These are phyloP conservation scores for Vitis amurensis DNA, from an alignment of 164 flowering plant genomes.

Conservation along the genomic window DNA sequence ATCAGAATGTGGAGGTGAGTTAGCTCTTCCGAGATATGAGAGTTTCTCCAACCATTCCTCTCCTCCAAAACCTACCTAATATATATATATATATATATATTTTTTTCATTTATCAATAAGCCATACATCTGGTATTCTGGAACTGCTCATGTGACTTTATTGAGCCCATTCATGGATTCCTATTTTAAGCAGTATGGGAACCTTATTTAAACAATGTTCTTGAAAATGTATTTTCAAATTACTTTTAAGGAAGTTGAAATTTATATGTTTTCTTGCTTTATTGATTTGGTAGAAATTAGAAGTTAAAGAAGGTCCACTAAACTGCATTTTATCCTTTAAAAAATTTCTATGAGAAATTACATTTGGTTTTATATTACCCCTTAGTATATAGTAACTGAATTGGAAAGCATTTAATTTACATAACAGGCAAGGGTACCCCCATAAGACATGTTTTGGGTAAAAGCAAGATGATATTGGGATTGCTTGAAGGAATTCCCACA, in stretches of 20 bases:
- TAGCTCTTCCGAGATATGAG: not conserved
- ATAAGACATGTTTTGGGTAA: slow-evolving; percentile 77
- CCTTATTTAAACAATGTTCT: no score
- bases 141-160: no score
- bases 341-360: not conserved
- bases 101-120: no score
- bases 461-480: slow-evolving; percentile 87
- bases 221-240: no score
- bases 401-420: slow-evolving; percentile 5
- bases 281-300: not conserved
- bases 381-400: not conserved
- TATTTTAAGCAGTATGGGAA: no score
- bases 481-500: slow-evolving; percentile 88
- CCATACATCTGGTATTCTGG: no score
- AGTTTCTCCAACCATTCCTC: not conserved
- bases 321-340: no score
- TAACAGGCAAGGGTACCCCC: slow-evolving; percentile 74
- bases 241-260: not conserved
- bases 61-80: no score
- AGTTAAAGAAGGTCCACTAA: not conserved
- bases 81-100: no score
- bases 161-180: no score
- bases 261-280: not conserved
- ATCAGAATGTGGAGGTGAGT: slow-evolving; percentile 73
- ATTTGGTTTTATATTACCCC: not conserved